Base-by-base conservation (phyloP, 2,329 filamentous ascomycete genomes). In the Penicillium decumbens region DNA sequence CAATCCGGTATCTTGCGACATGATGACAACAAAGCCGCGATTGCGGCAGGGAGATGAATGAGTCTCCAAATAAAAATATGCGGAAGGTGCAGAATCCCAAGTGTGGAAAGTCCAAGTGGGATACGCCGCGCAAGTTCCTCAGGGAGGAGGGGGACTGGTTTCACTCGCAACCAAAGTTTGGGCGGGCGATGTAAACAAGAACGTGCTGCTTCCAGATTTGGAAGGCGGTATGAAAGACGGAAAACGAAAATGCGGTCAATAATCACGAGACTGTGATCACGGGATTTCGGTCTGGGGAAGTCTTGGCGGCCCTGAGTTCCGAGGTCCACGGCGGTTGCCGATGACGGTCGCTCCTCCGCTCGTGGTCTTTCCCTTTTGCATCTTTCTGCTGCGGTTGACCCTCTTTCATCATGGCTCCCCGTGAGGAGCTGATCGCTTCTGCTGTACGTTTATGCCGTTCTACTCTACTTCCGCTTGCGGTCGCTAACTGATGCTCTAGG, bases 341-440 rank as follows among this genome's bases (percentile, higher is more conserved):
- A 66, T 61, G 55, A 56, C 35, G 45, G 50, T 47, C 41, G 49
- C 49, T 53, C 52, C 51, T 47, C 51, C 47, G 56, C 49, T 54
- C 50, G 40, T 45, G 49, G 33, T 41, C 42, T 47, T 52, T 56
- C 41, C 39, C 27, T 51, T 28, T 32, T 47, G 10, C 49, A 49
- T 56, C 52, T 23, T 41, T 43, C 32, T 40, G 47, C 39, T 46
- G 45, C 24, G 48, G 51, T 45, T 50, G 45, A 53, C 27, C 47
- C 35, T 28, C 43, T 43, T 15, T 48, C 72, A 92, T 84, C 78
- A 85, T 91, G 77, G 89, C 95, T 77, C 59, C 59, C 41, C 89
- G 93, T 69, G 92, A 97, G 82, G 92, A 97, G 70, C 78, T 96
- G 57, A 83, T 95, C 64, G 79, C 83, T 61, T 95, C 90, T 67